A percentile compares a stretch with the other conserved stretches of the same genome.
Conservation (phyloP, 345 rosid genomes). For the Theobroma cacao region DNA sequence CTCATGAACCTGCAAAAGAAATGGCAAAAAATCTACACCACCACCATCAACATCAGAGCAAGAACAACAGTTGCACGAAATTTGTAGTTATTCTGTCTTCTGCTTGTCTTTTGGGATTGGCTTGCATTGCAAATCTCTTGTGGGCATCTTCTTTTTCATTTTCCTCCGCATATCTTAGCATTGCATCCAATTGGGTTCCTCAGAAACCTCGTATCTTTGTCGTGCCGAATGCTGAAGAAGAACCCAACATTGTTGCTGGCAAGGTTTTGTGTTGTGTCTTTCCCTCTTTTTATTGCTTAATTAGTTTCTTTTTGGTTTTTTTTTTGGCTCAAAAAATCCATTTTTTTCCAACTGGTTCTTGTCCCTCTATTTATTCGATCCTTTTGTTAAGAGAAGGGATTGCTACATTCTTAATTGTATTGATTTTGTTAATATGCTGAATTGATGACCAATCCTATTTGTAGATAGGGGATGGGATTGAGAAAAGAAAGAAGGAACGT, state of each 20-base stretch:
- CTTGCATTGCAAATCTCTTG: constrained; percentile 36
- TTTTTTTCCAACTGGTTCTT: not conserved
- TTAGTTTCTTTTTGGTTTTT: too few species aligned
- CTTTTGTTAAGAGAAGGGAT: too few species aligned
- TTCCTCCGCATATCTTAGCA: constrained; percentile 23
- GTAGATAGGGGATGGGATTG: constrained; percentile 31
- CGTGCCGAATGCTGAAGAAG: constrained; percentile 10
- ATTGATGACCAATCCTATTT: not conserved
- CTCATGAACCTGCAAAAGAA: constrained; percentile 17
- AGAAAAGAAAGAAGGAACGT: constrained; percentile 11
- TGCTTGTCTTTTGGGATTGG: constrained; percentile 36
- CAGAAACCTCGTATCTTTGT: constrained; percentile 28
- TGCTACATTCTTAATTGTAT: not conserved
- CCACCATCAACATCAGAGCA: constrained; percentile 22
- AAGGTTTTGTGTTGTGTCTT: constrained; percentile 23
- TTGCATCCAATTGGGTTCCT: constrained; percentile 44
- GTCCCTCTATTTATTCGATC: not conserved
- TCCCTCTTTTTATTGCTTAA: not conserved
- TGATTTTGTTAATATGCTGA: not conserved
- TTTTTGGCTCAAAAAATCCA: not conserved
- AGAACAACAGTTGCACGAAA: constrained; percentile 31
- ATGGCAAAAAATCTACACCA: constrained; percentile 36
- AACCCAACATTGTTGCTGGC: not conserved
- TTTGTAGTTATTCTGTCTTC: constrained; percentile 30
- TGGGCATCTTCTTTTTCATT: constrained; percentile 44